Evolutionary conservation across 768 basidiomycete genomes (phyloP).

Genomic region (Ramaria rubella): DNA sequence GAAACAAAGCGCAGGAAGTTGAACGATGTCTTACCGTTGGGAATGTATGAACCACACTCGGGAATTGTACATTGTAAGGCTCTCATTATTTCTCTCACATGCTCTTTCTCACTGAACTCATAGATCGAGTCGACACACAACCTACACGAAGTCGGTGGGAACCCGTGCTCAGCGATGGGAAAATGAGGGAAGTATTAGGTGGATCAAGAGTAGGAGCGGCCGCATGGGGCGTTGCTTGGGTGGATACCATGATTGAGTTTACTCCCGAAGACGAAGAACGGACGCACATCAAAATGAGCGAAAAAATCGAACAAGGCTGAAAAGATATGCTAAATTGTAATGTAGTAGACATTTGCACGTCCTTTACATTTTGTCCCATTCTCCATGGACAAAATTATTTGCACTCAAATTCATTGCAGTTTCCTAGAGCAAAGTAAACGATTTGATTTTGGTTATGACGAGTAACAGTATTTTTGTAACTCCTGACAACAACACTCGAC

Average conservation of each 20-base stretch:
- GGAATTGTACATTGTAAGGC: slow-evolving; percentile 66
- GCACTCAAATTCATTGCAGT: too few species aligned
- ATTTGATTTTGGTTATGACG: too few species aligned
- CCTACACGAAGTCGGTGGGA: slow-evolving; percentile 62
- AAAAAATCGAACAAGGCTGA: not conserved
- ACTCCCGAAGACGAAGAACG: slow-evolving; percentile 15
- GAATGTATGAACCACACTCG: slow-evolving; percentile 79
- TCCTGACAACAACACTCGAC: not conserved
- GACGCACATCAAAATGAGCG: not conserved
- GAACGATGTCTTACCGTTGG: slow-evolving; percentile 41
- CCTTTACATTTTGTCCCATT: not conserved
- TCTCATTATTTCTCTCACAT: not conserved
- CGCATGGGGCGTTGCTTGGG: slow-evolving; percentile 77
- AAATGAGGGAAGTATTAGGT: slow-evolving; percentile 45
- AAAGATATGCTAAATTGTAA: not conserved
- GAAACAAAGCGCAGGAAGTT: slow-evolving; percentile 24
- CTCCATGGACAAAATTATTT: not conserved
- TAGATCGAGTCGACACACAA: slow-evolving; percentile 76
- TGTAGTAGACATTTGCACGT: too few species aligned
- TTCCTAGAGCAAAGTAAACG: too few species aligned
- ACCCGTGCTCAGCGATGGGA: slow-evolving; percentile 36
- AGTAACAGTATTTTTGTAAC: not conserved
- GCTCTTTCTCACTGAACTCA: slow-evolving; percentile 8
- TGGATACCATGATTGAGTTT: slow-evolving; percentile 49
- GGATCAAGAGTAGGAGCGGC: slow-evolving; percentile 71